phyloP scores from a whole-genome alignment of 202 grass and related monocot genomes.

The Schoenoplectus triqueter region DNA sequence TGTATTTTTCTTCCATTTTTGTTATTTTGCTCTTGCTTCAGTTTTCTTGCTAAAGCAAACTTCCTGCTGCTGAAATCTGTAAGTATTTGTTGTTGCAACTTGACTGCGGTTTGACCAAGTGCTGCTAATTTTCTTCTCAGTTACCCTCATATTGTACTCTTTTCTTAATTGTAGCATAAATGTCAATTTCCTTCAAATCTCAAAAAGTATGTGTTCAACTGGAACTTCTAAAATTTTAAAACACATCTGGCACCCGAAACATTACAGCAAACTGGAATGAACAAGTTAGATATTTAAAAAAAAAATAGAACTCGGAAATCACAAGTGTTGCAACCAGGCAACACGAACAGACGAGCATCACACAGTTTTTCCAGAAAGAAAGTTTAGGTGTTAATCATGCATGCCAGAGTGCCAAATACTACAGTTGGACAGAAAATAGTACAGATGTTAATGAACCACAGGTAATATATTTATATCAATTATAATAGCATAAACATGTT shows the following conservation, averaged over 20 bases:
- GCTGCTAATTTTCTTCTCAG: not conserved
- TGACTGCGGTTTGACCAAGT: not conserved
- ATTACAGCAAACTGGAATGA: not conserved
- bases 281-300: not conserved
- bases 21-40: not conserved
- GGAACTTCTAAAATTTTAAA: not conserved
- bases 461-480: not conserved
- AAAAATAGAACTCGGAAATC: not conserved
- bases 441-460: not conserved
- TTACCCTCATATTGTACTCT: not conserved
- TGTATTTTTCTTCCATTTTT: not conserved
- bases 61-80: conserved; percentile 20
- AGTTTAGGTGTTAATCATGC: not conserved
- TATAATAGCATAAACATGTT: not conserved
- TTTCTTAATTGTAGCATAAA: not conserved
- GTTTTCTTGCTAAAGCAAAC: not conserved
- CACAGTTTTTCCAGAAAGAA: not conserved
- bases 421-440: not conserved
- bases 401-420: not conserved
- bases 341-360: not conserved
- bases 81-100: conserved; percentile 26
- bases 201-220: not conserved
- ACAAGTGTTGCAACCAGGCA: not conserved
- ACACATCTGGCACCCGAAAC: not conserved
- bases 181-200: not conserved